phyloP scores from a whole-genome alignment of 495 filamentous ascomycete species.

The Neurospora sp. region DNA sequence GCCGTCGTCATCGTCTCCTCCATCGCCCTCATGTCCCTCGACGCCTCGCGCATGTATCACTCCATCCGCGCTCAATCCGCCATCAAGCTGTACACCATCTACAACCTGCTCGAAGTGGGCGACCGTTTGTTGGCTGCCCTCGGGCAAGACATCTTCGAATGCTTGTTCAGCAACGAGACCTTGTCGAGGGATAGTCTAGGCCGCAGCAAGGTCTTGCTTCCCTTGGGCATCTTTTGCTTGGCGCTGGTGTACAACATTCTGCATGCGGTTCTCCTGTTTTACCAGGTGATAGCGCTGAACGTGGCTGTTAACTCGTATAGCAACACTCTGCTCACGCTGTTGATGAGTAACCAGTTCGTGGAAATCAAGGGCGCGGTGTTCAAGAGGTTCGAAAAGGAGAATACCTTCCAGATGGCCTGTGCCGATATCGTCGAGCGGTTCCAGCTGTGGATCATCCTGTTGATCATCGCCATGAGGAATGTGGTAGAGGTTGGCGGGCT shows the following conservation, averaged over 20 bases:
- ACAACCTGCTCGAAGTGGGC: constrained; percentile 84
- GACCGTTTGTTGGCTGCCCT: constrained; percentile 83
- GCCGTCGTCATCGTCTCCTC: constrained; percentile 76
- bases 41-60: constrained; percentile 97
- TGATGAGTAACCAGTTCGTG: constrained; percentile 93
- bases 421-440: constrained; percentile 96
- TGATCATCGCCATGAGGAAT: constrained; percentile 91
- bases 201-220: constrained; percentile 83
- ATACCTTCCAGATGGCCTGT: constrained; percentile 91
- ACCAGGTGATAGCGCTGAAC: constrained; percentile 94
- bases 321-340: constrained; percentile 82
- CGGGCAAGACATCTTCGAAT: constrained; percentile 93
- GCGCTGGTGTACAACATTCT: constrained; percentile 78
- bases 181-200: constrained; percentile 80
- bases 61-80: constrained; percentile 91
- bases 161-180: constrained; percentile 85
- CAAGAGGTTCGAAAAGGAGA: constrained; percentile 96
- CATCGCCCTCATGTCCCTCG: constrained; percentile 77
- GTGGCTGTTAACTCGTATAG: constrained; percentile 98
- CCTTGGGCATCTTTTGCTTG: constrained; percentile 82
- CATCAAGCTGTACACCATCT: constrained; percentile 97
- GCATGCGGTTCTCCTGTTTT: constrained; percentile 82
- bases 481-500: constrained; percentile 83
- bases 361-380: constrained; percentile 98
- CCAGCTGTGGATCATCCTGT: constrained; percentile 92